A percentile compares a stretch with the other conserved stretches of the same genome.
Conservation (phyloP, 2,329 filamentous ascomycete genomes). For the Phaeomoniella chlamydospora region DNA sequence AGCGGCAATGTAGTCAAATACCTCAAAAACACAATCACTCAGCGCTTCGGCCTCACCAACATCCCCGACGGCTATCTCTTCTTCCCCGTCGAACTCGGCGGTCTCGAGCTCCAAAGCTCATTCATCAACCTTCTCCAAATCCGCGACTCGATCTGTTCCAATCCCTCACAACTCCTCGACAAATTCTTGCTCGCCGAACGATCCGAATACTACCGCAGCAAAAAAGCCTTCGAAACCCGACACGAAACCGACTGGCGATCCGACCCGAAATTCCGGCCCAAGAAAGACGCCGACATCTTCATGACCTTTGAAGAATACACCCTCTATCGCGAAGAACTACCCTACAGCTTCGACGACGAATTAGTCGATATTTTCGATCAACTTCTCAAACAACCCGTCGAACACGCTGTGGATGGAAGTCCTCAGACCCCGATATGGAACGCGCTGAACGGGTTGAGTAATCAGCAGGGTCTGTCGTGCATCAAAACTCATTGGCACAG, state of each 20-base stretch:
- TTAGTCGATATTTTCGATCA: conserved; percentile 17
- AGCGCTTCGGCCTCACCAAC: conserved; percentile 30
- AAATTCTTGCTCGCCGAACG: conserved; percentile 13
- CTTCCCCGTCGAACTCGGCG: conserved; percentile 30
- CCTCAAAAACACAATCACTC: conserved; percentile 31
- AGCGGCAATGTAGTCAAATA: conserved; percentile 32
- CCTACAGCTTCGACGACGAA: conserved; percentile 10
- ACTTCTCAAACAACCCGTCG: conserved; percentile 14
- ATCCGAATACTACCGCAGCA: conserved; percentile 9
- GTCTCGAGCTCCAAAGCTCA: conserved; percentile 31
- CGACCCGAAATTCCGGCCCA: conserved; percentile 2
- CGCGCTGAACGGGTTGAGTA: neutral
- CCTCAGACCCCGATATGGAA: neutral
- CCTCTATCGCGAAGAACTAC: conserved; percentile 14
- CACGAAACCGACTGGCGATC: conserved; percentile 5
- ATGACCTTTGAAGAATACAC: conserved; percentile 21
- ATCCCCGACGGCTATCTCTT: conserved; percentile 33
- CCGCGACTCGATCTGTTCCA: conserved; percentile 13
- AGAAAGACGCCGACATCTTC: conserved; percentile 12
- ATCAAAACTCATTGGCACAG: conserved; percentile 6
- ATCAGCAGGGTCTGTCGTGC: neutral
- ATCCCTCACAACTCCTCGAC: conserved; percentile 12
- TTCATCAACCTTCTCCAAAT: conserved; percentile 27
- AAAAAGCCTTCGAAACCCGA: conserved; percentile 12
- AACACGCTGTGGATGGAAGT: conserved; percentile 5